phyloP scores from a whole-genome alignment of 768 basidiomycete genomes.

The Mycena sanguinolenta region DNA sequence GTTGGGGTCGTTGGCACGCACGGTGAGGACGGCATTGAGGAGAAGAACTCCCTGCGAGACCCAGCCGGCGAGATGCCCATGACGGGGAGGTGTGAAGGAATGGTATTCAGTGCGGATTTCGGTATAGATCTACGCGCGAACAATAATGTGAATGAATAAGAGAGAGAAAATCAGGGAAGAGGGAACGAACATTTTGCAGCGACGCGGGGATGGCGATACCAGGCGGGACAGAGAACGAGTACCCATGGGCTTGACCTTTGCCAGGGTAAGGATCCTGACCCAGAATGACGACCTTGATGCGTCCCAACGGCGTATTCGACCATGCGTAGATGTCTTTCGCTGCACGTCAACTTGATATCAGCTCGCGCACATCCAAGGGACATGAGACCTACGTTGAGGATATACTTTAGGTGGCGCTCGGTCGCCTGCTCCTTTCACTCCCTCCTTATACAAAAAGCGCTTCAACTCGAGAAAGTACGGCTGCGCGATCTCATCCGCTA shows the following conservation, averaged over 20 bases:
- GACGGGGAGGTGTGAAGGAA: slow-evolving; percentile 80
- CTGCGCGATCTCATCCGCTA: slow-evolving; percentile 81
- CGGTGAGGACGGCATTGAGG: slow-evolving; percentile 94
- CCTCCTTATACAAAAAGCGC: slow-evolving; percentile 75
- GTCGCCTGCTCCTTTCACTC: slow-evolving; percentile 67
- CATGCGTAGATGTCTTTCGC: slow-evolving; percentile 92
- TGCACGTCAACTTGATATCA: slow-evolving; percentile 29
- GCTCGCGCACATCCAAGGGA: background rate
- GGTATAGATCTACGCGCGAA: slow-evolving; percentile 77
- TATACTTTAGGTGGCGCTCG: slow-evolving; percentile 69
- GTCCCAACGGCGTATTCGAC: slow-evolving; percentile 89
- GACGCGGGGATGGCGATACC: slow-evolving; percentile 86
- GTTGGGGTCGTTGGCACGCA: slow-evolving; percentile 78
- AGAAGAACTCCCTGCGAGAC: slow-evolving; percentile 90
- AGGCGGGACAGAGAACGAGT: slow-evolving; percentile 90
- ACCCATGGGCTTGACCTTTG: slow-evolving; percentile 86
- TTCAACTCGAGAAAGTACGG: slow-evolving; percentile 84
- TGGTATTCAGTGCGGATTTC: slow-evolving; percentile 89
- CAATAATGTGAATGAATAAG: slow-evolving; percentile 18
- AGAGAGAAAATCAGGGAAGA: background rate
- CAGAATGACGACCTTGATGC: slow-evolving; percentile 90
- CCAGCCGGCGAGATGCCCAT: slow-evolving; percentile 88
- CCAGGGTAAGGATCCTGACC: slow-evolving; percentile 93
- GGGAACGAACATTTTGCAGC: slow-evolving; percentile 75
- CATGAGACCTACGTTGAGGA: slow-evolving; percentile 73